Base-by-base conservation (phyloP, 2,329 filamentous ascomycete genomes). In the Hypoxylon sp. region DNA sequence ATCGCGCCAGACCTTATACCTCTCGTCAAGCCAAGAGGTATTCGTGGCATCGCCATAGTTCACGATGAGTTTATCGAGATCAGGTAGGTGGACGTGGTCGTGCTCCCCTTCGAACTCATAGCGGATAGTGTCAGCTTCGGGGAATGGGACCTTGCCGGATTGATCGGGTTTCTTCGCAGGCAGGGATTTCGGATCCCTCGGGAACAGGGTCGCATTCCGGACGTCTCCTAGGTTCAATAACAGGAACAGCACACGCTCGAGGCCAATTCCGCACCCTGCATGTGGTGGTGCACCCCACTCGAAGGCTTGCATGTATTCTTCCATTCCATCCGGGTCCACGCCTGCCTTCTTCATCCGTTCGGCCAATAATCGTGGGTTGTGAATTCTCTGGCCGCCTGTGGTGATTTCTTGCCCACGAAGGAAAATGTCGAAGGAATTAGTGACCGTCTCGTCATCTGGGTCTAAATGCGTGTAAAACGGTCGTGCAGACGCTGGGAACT, bases 11-110 rank as follows among this genome's bases (percentile, higher is more conserved):
- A 97, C 90, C 76, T 93, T 87, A 79, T 95, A 97, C 6, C 94
- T 90, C 6, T 94, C 92, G 78, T 98, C 95, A 6, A 96, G 88
- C 94, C 94, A 98, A 0, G 94, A 96, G 0, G 95, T 98, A 77
- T 97, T 97, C 54, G 94, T 94, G 1, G 95, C 94, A 80, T 98
- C 95, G 69, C 95, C 95, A 74, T 98, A 98, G 80, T 98, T 98
- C 77, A 94, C 94, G 79, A 98, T 94, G 46, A 98, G 89, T 77
- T 97, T 92, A 78, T 95, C 93, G 4, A 98, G 79, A 0, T 93
- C 86, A 57, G 94, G 94, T 60, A 92, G 83, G 55, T 90, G 85
- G 6, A 80, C 87, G 76, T 83, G 85, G 63, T 81, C 85, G 72
- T 81, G 62, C 66, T 80, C 74, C 70, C 80, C 75, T 73, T 79